These are phyloP conservation scores for Coemansia sp. DNA, from an alignment of 192 early-diverging fungal species.

Conservation along the genomic window DNA sequence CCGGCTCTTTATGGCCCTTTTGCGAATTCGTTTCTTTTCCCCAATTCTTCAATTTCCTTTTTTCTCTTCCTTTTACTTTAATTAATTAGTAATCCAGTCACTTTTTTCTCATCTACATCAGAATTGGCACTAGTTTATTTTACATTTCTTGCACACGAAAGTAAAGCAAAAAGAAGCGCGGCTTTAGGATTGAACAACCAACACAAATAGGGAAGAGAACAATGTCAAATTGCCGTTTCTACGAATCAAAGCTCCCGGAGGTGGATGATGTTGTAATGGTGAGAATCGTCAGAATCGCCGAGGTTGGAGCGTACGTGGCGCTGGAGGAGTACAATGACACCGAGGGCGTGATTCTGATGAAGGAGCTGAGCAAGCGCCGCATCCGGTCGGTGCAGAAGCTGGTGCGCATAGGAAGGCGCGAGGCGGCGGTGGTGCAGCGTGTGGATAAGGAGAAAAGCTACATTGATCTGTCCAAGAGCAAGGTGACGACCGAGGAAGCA, in stretches of 20 bases:
- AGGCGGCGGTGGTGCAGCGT: slow-evolving; percentile 89
- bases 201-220: slow-evolving; percentile 1
- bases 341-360: slow-evolving; percentile 95
- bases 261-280: slow-evolving; percentile 96
- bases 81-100: background rate
- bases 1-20: background rate
- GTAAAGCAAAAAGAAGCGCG: background rate
- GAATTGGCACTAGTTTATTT: background rate
- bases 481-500: slow-evolving; percentile 86
- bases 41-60: background rate
- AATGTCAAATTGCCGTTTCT: slow-evolving; percentile 76
- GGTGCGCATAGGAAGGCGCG: slow-evolving; percentile 88
- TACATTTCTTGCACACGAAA: background rate
- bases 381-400: slow-evolving; percentile 96
- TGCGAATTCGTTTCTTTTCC: background rate
- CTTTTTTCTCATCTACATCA: slow-evolving; percentile 1
- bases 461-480: slow-evolving; percentile 97
- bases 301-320: slow-evolving; percentile 95
- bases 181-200: background rate
- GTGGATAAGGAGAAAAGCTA: slow-evolving; percentile 99
- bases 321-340: slow-evolving; percentile 95
- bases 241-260: slow-evolving; percentile 91
- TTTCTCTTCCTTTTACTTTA: background rate
- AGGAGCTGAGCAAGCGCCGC: slow-evolving; percentile 90
- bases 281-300: slow-evolving; percentile 76